A percentile compares a stretch with the other conserved stretches of the same genome.
These are phyloP conservation scores for Ustilago lituana DNA, from an alignment of 1,284 basidiomycete species.

Conservation along the genomic window DNA sequence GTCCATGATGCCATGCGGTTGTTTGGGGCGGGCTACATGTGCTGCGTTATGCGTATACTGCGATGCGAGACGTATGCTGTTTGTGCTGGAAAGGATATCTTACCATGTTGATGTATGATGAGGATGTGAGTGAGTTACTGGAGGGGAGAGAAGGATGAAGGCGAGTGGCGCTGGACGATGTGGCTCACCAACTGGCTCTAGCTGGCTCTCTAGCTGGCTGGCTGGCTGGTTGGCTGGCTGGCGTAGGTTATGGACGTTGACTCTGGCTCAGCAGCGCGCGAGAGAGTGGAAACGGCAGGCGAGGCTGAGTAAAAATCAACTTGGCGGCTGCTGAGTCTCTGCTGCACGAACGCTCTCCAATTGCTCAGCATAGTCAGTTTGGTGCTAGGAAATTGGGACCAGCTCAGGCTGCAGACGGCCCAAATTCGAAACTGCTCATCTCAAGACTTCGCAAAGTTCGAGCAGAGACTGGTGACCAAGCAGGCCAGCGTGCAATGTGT, in stretches of 20 bases:
- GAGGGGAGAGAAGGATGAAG: slow-evolving; percentile 28
- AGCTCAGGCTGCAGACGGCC: too few relatives aligned
- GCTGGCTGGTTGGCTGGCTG: too few relatives aligned
- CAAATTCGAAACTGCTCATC: not conserved
- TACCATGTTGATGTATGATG: slow-evolving; percentile 52
- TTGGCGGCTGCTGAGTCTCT: not conserved
- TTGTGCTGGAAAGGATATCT: slow-evolving; percentile 16
- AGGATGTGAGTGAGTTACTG: slow-evolving; percentile 45
- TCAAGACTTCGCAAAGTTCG: too few relatives aligned
- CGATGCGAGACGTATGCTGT: slow-evolving; percentile 24
- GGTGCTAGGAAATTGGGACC: slow-evolving; percentile 3
- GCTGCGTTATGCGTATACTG: slow-evolving; percentile 9
- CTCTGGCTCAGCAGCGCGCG: slow-evolving; percentile 7
- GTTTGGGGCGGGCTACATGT: not conserved
- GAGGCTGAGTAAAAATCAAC: slow-evolving; percentile 11
- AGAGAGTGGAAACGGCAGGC: not conserved
- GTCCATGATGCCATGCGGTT: not conserved
- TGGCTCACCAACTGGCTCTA: slow-evolving; percentile 14
- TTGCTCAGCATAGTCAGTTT: slow-evolving; percentile 5
- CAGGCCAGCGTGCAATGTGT: too few relatives aligned
- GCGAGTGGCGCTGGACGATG: slow-evolving; percentile 34
- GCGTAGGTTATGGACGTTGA: not conserved
- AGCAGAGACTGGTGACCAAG: too few relatives aligned
- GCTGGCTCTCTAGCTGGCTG: slow-evolving; percentile 4
- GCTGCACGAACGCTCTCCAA: too few relatives aligned